phyloP scores from a whole-genome alignment of 768 basidiomycete species.

The Terana coerulea region DNA sequence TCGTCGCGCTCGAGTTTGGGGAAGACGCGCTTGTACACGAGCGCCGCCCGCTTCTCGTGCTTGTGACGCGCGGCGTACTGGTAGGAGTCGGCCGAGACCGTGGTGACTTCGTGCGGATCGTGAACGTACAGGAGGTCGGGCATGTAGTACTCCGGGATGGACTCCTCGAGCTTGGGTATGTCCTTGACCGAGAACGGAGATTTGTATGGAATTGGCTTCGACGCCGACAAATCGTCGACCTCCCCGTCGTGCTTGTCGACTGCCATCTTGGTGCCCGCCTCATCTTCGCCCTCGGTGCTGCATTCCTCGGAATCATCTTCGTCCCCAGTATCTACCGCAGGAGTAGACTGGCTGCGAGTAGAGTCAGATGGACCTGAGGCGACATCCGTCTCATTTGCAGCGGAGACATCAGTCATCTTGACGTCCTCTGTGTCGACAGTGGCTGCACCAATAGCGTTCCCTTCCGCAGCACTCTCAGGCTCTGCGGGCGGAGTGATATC shows the following conservation, averaged over 20 bases:
- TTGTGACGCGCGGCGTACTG: background rate
- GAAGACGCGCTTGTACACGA: constrained; percentile 18
- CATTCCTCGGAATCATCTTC: too few species aligned
- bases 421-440: too few species aligned
- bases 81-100: background rate
- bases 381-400: too few species aligned
- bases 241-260: background rate
- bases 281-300: background rate
- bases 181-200: constrained; percentile 8
- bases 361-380: too few species aligned
- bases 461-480: too few species aligned
- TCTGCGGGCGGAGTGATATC: too few species aligned
- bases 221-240: background rate
- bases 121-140: constrained; percentile 25
- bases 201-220: background rate
- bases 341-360: too few species aligned
- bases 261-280: background rate
- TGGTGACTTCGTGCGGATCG: constrained; percentile 12
- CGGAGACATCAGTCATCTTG: too few species aligned
- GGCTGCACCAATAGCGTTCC: too few species aligned
- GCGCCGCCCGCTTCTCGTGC: background rate
- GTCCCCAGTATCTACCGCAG: too few species aligned
- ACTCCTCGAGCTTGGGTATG: constrained; percentile 26
- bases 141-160: constrained; percentile 21
- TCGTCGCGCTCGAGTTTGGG: constrained; percentile 6